Evolutionary conservation across 1,139 yeast species (phyloP), one percentile per base, ranked within the genome.

Genomic region (Wickerhamomyces sp.): DNA sequence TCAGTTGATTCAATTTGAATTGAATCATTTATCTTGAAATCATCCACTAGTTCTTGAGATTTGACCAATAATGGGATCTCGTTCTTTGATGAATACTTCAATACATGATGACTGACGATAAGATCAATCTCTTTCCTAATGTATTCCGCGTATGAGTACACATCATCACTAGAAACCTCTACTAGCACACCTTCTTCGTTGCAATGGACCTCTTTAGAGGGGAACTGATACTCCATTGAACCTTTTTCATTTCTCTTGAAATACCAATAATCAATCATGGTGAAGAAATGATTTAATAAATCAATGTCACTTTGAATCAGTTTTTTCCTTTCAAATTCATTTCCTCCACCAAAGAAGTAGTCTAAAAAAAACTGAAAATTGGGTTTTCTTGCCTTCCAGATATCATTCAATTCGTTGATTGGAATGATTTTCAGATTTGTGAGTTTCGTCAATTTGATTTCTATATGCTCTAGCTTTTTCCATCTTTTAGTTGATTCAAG

Each of bases 191-290:
- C 30, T n/a, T 19, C 28, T 10, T 35, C 31, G 19, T 26, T 16
- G 8, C 13, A 12, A 14, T 33, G 19, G 7, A 32, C 17, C 14
- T 13, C 19, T 4, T 22, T 39, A 20, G 31, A 35, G 3, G 43
- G 40, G 28, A 49, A 44, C 10, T 37, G 45, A 21, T 43, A 44
- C 29, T 49, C 54, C 45, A 48, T 35, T 4, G 52, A 45, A n/a
- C 46, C 45, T 20, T 37, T 42, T n/a, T 35, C 33, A 8, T 44
- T 41, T 31, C 54, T 35, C n/a, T 48, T 48, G 39, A 47, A 25
- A 33, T 44, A 47, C 48, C 49, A 49, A 24, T 41, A 43, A 29
- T 49, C 52, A n/a, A 49, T 30, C 45, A 50, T 39, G 17, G 44
- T 46, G 31, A 48, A 33, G 15, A 47, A 27, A 18, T 37, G 43